Base-by-base conservation (phyloP, 768 basidiomycete genomes). In the Tricholoma sp. region DNA sequence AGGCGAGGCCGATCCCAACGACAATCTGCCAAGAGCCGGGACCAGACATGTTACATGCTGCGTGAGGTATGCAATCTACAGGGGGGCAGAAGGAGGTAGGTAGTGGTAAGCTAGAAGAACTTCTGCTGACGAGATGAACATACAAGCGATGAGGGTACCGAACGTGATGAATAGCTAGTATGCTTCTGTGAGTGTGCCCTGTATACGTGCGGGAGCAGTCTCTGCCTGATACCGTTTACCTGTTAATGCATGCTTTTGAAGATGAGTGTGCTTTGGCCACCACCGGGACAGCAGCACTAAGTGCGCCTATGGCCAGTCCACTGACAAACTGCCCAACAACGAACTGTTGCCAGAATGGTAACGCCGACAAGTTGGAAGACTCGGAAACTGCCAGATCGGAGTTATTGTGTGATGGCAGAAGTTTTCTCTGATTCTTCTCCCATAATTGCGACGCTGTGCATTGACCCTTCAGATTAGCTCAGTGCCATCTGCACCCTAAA, bases 241-340 rank as follows among this genome's bases (percentile, higher is more conserved):
- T 29, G 51, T 31, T 57, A 52, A 35, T 31, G 50, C 59, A n/a
- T 49, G 34, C 24, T 50, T 52, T 39, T 50, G 53, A 22, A n/a
- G n/a, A n/a, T 39, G 19, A 34, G 51, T 19, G 41, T 43, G 29
- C 14, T 56, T 66, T 43, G 12, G 5, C n/a, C 55, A 79, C 81
- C 74, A 87, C 83, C 0, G 86, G 87, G 0, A 88, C 84, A 7
- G 82, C 84, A 31, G 85, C 83, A 43, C 81, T 83, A 5, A 88
- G 77, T 0, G 80, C 83, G 35, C 89, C 88, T 21, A 89, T 82
- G 39, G 82, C 87, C 32, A 89, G 66, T 51, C 89, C 88, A 49
- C 81, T 77, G 57, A 89, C 69, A 46, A 87, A 74, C 24, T 86
- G 80, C 11, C 87, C 86, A 37, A 88, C 74, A 41, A 82, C 80